Base-by-base conservation (phyloP, 805 yeast species). In the Lachancea nothofagi region DNA sequence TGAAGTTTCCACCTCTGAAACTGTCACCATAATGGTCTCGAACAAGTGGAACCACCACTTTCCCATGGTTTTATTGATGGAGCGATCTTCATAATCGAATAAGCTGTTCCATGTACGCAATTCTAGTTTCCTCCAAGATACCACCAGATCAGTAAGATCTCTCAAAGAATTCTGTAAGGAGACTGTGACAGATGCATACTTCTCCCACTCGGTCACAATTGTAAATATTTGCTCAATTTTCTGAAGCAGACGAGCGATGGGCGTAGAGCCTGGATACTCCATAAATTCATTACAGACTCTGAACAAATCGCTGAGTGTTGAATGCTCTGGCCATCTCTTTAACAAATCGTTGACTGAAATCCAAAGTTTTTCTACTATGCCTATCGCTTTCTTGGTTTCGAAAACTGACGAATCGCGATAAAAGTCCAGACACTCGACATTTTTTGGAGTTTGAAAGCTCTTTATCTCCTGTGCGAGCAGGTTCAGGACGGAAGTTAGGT, bases 41-140 rank as follows among this genome's bases (percentile, higher is more conserved):
- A 81, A 93, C 35, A 93, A 66, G 55, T 88, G 78, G 65, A 80
- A 93, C 95, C 96, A 90, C 93, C 95, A 88, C 48, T 77, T 77
- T 17, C 94, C 87, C 33, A 80, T 63, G 5, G 61, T 67, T 33
- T 66, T 67, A 41, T 71, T 69, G 14, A 74, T 52, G 0, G 63
- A 62, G 13, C 52, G 47, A 36, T 78, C 82, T 55, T 87, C 96
- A 42, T 75, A 72, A 7, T 62, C 67, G 53, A 93, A 82, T 32
- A 93, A 67, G 2, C 78, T 67, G 36, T 79, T 79, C 97, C 97
- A 93, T 1, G 95, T 80, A 0, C 81, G 69, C 33, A 93, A 71
- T 59, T 93, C 99, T 28, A 89, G 60, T 51, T 76, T 77, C 67
- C 99, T 77, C 99, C 99, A 93, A 0, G 83, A 71, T 3, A 93